A percentile compares a stretch with the other conserved stretches of the same genome.
Evolutionary conservation across 2,329 filamentous ascomycete genomes (phyloP).

Genomic region (Helotiales sp.): DNA sequence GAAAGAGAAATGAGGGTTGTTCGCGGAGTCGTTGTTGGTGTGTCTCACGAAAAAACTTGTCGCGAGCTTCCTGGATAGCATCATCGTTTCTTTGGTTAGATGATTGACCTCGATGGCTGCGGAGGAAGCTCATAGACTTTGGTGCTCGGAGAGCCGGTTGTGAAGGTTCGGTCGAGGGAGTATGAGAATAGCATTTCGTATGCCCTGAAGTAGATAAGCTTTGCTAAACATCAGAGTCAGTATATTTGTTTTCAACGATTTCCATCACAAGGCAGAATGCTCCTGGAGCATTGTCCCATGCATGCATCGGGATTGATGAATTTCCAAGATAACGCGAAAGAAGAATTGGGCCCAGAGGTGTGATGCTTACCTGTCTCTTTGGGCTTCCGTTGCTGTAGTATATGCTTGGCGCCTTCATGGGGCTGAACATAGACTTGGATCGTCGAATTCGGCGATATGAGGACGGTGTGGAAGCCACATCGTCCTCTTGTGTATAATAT

Average conservation of each 20-base stretch:
- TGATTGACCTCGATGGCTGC: constrained; percentile 27
- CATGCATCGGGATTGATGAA: no score
- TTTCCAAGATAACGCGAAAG: no score
- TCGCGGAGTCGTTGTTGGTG: constrained; percentile 39
- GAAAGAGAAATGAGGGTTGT: constrained; percentile 47
- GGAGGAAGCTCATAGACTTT: constrained; percentile 57
- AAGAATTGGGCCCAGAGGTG: no score
- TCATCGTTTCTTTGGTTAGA: constrained; percentile 35
- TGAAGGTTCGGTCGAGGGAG: constrained; percentile 27
- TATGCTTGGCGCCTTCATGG: constrained; percentile 25
- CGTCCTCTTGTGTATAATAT: constrained; percentile 49
- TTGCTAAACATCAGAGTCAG: no score
- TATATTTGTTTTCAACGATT: no score
- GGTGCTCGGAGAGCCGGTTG: constrained; percentile 43
- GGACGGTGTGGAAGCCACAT: constrained; percentile 47
- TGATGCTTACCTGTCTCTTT: constrained; percentile 12
- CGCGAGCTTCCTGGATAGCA: constrained; percentile 39
- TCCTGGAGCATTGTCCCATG: no score
- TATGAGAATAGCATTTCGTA: constrained; percentile 16
- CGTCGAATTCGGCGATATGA: constrained; percentile 53
- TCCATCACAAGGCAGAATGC: no score
- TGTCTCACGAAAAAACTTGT: constrained; percentile 39
- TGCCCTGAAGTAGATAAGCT: constrained; percentile 11
- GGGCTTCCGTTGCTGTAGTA: constrained; percentile 34
- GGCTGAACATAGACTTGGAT: constrained; percentile 54